phyloP scores from a whole-genome alignment of 2,329 filamentous ascomycete genomes.

The Fusarium mundagurra region DNA sequence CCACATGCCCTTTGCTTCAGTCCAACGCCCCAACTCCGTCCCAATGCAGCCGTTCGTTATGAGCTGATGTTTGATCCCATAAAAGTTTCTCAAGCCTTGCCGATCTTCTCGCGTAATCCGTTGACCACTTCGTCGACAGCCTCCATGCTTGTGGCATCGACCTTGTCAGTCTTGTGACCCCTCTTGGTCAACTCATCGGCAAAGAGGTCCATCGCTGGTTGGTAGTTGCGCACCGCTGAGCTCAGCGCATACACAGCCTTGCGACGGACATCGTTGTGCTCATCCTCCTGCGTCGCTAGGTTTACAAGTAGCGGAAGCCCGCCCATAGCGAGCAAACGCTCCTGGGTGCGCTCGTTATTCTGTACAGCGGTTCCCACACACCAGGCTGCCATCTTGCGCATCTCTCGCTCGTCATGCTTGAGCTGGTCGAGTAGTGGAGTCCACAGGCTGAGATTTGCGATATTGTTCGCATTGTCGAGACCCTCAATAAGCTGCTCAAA shows the following conservation, averaged over 20 bases:
- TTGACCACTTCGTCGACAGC: slow-evolving; percentile 80
- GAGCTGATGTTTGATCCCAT: neutral
- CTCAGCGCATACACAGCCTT: slow-evolving; percentile 93
- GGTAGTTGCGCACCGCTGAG: slow-evolving; percentile 87
- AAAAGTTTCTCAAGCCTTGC: slow-evolving; percentile 40
- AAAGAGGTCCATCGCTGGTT: slow-evolving; percentile 79
- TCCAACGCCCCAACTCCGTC: slow-evolving; percentile 49
- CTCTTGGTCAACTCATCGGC: slow-evolving; percentile 68
- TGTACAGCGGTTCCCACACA: slow-evolving; percentile 94
- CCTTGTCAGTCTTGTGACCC: slow-evolving; percentile 64
- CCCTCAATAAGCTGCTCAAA: slow-evolving; percentile 92
- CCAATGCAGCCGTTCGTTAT: slow-evolving; percentile 45
- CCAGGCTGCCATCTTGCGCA: slow-evolving; percentile 91
- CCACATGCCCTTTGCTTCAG: neutral
- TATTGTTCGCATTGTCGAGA: slow-evolving; percentile 97
- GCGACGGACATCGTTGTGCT: slow-evolving; percentile 73
- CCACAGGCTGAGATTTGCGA: slow-evolving; percentile 84
- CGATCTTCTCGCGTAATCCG: slow-evolving; percentile 66
- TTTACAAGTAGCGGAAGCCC: slow-evolving; percentile 76
- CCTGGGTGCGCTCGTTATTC: slow-evolving; percentile 90
- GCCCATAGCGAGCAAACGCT: slow-evolving; percentile 70
- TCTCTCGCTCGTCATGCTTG: slow-evolving; percentile 72
- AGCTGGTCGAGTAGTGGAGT: slow-evolving; percentile 78
- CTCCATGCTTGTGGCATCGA: slow-evolving; percentile 91
- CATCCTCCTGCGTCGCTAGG: slow-evolving; percentile 68